phyloP scores from a whole-genome alignment of 108 stramenopile species.

The Nannochloropsis salina region DNA sequence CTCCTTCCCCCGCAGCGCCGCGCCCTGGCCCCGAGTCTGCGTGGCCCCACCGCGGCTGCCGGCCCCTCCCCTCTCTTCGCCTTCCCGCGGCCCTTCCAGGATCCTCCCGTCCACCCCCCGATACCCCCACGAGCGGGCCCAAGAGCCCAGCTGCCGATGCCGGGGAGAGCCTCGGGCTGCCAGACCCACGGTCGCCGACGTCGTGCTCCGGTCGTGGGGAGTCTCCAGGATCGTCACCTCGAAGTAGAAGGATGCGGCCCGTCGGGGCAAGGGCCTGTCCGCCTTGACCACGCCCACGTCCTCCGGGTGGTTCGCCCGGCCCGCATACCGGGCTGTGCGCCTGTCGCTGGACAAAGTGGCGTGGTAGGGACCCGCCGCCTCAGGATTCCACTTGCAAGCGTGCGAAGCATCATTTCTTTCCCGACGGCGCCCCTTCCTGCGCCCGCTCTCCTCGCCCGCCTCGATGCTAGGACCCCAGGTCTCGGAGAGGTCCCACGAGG shows the following conservation, averaged over 20 bases:
- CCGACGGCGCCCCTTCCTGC: background rate
- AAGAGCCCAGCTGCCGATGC: conserved; percentile 19
- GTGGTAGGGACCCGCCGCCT: background rate
- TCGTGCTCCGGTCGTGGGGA: background rate
- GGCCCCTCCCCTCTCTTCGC: background rate
- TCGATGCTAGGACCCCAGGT: background rate
- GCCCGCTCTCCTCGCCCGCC: background rate
- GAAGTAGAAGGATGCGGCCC: background rate
- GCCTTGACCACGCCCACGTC: background rate
- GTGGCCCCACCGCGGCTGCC: background rate
- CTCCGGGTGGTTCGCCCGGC: background rate
- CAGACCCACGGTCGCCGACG: background rate
- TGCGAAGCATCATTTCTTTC: too few species aligned
- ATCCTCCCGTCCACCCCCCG: background rate
- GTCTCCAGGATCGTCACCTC: background rate
- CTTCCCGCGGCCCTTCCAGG: background rate
- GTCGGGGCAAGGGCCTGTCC: background rate
- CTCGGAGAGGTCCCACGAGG: conserved; percentile 4
- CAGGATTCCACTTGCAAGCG: background rate
- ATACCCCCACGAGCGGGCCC: background rate
- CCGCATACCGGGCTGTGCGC: background rate
- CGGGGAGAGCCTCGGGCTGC: background rate
- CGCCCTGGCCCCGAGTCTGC: background rate
- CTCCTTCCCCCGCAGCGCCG: background rate
- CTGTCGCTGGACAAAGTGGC: conserved; percentile 14